Base-by-base conservation (phyloP, 2,329 filamentous ascomycete species). In the Tolypocladium nubicola region DNA sequence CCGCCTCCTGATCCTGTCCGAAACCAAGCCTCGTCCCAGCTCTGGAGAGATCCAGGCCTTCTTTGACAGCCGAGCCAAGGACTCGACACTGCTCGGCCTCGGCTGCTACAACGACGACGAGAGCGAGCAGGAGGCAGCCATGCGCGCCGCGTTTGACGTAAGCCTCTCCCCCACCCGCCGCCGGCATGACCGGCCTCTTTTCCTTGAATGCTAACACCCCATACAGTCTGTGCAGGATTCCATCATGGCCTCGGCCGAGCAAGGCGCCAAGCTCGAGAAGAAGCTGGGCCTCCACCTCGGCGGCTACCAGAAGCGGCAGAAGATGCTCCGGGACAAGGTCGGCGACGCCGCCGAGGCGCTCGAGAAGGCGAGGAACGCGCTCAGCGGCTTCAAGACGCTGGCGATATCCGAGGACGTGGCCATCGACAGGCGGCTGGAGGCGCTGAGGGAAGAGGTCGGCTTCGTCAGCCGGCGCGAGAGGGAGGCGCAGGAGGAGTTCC, bases 231-330 rank as follows among this genome's bases (percentile, higher is more conserved):
- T 91, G 1, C 88, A 94, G 71, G 82, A 89, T 52, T 78, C 81
- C 9, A 88, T 96, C 61, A 80, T 89, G 64, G 76, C 81, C 3
- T 84, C 85, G 0, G 94, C 92, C 3, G 86, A 93, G 64, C 82
- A 86, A 58, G 89, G 89, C 56, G 90, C 90, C 68, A 95, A 93
- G 72, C 77, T 96, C 1, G 92, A 97, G 73, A 96, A 96, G 81
- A 97, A 94, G 73, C 82, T 99, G n/a, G 79, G 80, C 0, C 79
- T 96, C 56, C 87, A 94, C 65, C 84, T 96, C 2, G 92, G 92
- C 30, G 94, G 94, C 16, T 99, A 99, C 73, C 86, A 92, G 70
- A 86, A 91, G 64, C 87, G 94, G 38, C 85, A 90, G 39, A 91
- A 91, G 71, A 85, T 84, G 64, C 80, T 99, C 33, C 83, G 85